phyloP scores from a whole-genome alignment of 1,284 basidiomycete genomes.

The Ganoderma multipileum region DNA sequence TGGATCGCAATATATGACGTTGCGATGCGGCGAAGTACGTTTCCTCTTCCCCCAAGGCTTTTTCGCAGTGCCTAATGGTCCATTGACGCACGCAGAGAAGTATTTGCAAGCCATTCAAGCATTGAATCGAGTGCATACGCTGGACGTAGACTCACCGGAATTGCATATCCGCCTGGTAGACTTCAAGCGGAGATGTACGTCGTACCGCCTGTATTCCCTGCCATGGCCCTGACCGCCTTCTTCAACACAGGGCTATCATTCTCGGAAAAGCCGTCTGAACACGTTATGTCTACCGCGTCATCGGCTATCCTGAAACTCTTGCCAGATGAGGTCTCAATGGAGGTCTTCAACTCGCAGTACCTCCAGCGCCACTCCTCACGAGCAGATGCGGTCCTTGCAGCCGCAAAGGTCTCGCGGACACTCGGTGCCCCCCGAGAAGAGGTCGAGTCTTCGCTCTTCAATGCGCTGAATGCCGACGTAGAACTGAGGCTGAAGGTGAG shows the following conservation, averaged over 20 bases:
- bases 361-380: constrained; percentile 66
- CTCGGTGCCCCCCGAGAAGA: constrained; percentile 60
- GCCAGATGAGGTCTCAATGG: constrained; percentile 62
- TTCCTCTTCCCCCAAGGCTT: neutral
- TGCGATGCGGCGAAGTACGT: constrained; percentile 76
- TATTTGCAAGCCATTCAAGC: constrained; percentile 82
- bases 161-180: constrained; percentile 78
- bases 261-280: constrained; percentile 48
- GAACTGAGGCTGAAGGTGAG: constrained; percentile 54
- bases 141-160: constrained; percentile 68
- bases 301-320: constrained; percentile 58
- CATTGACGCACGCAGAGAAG: constrained; percentile 60
- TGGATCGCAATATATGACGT: constrained; percentile 87
- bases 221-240: neutral
- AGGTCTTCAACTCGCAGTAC: constrained; percentile 78
- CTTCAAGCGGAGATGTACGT: constrained; percentile 61
- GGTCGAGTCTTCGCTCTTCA: constrained; percentile 66
- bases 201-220: neutral
- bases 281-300: constrained; percentile 52
- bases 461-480: constrained; percentile 52
- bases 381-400: constrained; percentile 62
- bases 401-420: constrained; percentile 58
- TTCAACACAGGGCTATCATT: constrained; percentile 48
- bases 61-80: neutral
- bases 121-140: constrained; percentile 61